Evolutionary conservation across 1,284 basidiomycete genomes (phyloP), one percentile per base, ranked within the genome.

Genomic region (Cyathus pygmaeus): DNA sequence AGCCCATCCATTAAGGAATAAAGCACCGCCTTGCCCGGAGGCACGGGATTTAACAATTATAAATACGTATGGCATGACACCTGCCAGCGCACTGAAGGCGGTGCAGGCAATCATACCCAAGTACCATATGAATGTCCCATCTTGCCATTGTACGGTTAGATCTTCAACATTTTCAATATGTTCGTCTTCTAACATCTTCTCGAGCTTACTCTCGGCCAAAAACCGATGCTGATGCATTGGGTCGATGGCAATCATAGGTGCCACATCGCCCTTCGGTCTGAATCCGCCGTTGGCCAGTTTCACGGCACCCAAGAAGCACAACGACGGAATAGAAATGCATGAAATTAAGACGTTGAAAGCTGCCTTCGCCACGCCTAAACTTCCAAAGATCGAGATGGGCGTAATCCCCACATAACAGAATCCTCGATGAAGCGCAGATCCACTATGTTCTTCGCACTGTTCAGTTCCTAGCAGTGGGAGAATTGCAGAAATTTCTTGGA

Each of bases 301-400:
- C 15, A 9, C 15, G 7, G 87, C 33, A 36, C 33, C 33, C 33
- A 36, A 15, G 33, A 36, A 36, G 7, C 33, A 7, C 33, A 36
- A 36, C 9, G 33, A 36, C 33, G 33, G 61, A 21, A 59, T 24
- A 4, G 59, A 56, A 27, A 61, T 52, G 36, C 59, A 54, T 11
- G 61, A 52, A 19, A 59, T n/a, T 3, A 65, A 41, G 4, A 60
- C 50, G 11, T 59, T 59, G 24, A 65, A 36, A 2, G 63, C 68
- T 1, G 66, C 63, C 33, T 63, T 64, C 11, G 57, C 59, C 27
- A 70, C 59, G 3, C 69, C 69, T 23, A 70, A 57, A 30, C 63
- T 69, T 23, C 70, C 68, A 49, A 71, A 71, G 50, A 71, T 55
- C 4, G 68, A 71, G 54, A 70, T 56, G 9, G 66, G 70, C 1